Conservation (phyloP, 768 basidiomycete species). For the Suillus fuscotomentosus region DNA sequence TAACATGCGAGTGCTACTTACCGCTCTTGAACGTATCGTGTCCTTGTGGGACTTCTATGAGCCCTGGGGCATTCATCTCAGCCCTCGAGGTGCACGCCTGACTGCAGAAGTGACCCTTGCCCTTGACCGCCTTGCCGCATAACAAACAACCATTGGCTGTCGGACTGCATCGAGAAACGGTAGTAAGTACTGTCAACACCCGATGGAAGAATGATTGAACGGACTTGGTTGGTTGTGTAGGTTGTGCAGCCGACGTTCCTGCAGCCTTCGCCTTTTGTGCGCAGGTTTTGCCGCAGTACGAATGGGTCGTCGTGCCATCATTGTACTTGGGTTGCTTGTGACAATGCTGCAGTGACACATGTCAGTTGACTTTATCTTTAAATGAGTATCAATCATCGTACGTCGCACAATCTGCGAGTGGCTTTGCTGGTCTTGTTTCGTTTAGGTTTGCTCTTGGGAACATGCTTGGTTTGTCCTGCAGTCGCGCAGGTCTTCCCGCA, state of each 20-base stretch:
- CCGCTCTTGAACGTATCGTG: slow-evolving; percentile 68
- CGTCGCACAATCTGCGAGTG: slow-evolving; percentile 47
- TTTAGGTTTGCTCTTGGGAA: slow-evolving; percentile 22
- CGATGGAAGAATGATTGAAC: slow-evolving; percentile 20
- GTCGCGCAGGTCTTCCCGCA: slow-evolving; percentile 60
- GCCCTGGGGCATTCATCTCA: slow-evolving; percentile 50
- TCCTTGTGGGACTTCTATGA: slow-evolving; percentile 57
- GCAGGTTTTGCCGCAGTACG: slow-evolving; percentile 64
- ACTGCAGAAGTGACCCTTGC: slow-evolving; percentile 62
- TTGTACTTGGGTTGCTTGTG: slow-evolving; percentile 57
- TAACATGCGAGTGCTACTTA: slow-evolving; percentile 28
- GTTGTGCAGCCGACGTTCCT: slow-evolving; percentile 17
- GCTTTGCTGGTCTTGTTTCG: slow-evolving; percentile 25
- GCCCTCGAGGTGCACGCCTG: slow-evolving; percentile 54
- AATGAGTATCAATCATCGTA: slow-evolving; percentile 28
- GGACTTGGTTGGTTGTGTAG: slow-evolving; percentile 28
- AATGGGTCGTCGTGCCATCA: slow-evolving; percentile 57
- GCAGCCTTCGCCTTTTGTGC: slow-evolving; percentile 42
- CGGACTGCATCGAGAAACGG: slow-evolving; percentile 30
- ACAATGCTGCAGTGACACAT: slow-evolving; percentile 44
- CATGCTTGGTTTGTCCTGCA: slow-evolving; percentile 13
- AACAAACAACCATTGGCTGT: slow-evolving; percentile 51
- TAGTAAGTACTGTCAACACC: slow-evolving; percentile 32
- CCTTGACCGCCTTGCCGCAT: slow-evolving; percentile 57
- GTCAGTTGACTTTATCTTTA: slow-evolving; percentile 1